phyloP scores from a whole-genome alignment of 2,329 filamentous ascomycete species.

The Tolypocladium endophyticum region DNA sequence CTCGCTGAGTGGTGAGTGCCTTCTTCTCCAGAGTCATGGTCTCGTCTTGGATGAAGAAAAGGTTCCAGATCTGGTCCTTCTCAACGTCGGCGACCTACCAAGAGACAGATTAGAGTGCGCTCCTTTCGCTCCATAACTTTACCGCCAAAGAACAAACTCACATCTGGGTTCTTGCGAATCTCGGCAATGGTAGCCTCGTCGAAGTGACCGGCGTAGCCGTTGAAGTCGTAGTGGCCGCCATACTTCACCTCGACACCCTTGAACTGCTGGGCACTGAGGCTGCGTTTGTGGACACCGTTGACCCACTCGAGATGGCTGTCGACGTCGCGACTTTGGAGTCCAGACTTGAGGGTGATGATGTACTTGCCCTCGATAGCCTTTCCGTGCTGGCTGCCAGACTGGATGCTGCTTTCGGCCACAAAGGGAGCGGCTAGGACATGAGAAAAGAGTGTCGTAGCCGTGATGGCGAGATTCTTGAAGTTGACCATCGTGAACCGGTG shows the following conservation, averaged over 20 bases:
- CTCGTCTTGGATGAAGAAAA: conserved; percentile 12
- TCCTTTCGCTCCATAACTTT: not conserved
- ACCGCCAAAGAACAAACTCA: conserved; percentile 13
- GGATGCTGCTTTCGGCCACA: conserved; percentile 6
- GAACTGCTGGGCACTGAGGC: conserved; percentile 35
- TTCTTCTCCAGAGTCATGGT: conserved; percentile 10
- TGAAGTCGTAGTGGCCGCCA: conserved; percentile 17
- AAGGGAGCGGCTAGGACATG: conserved; percentile 10
- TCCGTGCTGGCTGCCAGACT: not conserved
- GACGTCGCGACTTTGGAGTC: conserved; percentile 31
- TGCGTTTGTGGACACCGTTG: conserved; percentile 42
- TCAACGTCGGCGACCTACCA: conserved; percentile 19
- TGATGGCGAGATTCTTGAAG: conserved; percentile 15
- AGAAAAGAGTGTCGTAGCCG: conserved; percentile 14
- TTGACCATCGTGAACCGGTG: conserved; percentile 15
- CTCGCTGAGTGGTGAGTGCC: conserved; percentile 16
- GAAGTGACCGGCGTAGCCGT: conserved; percentile 34
- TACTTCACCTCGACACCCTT: conserved; percentile 21
- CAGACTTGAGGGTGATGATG: conserved; percentile 52
- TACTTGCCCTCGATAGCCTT: conserved; percentile 32
- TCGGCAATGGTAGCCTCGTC: conserved; percentile 27
- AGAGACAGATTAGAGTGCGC: not conserved
- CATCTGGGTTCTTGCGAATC: conserved; percentile 30
- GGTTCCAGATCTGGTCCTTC: conserved; percentile 16
- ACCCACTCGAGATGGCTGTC: conserved; percentile 37